phyloP scores from a whole-genome alignment of 805 yeast species.

The Jamesozyma piceae region DNA sequence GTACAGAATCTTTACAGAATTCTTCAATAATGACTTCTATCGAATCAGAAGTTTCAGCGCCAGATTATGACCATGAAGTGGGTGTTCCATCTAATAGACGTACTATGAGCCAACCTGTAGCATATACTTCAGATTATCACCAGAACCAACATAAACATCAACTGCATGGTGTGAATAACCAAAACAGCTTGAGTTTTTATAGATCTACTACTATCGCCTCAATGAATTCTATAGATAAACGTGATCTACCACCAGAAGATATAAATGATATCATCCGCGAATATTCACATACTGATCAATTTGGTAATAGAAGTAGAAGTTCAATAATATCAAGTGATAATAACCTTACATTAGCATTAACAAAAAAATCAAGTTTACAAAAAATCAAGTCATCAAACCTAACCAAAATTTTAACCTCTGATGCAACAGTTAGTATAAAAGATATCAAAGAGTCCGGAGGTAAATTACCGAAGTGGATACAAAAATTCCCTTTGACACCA shows the following conservation, averaged over 20 bases:
- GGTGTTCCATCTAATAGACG: slow-evolving; percentile 6
- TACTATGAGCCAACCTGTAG: slow-evolving; percentile 18
- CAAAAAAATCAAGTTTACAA: slow-evolving; percentile 7
- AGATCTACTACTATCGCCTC: slow-evolving; percentile 1
- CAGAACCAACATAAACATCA: slow-evolving; percentile 4
- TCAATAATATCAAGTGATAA: slow-evolving; percentile 4
- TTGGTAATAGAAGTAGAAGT: slow-evolving; percentile 21
- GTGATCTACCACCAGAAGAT: slow-evolving; percentile 35
- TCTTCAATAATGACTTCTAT: slow-evolving; percentile 7
- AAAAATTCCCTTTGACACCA: slow-evolving; percentile 24
- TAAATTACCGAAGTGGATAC: slow-evolving; percentile 20
- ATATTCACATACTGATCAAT: slow-evolving; percentile 33
- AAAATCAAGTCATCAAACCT: slow-evolving; percentile 19
- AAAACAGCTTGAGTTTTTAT: slow-evolving; percentile 1
- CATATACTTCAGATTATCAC: slow-evolving; percentile 13
- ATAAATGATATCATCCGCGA: slow-evolving; percentile 41
- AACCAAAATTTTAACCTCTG: slow-evolving; percentile 29
- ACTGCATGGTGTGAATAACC: neutral
- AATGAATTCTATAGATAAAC: slow-evolving; percentile 21
- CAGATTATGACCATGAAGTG: neutral
- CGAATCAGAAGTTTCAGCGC: slow-evolving; percentile 1
- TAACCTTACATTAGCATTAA: neutral
- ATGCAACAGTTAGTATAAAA: slow-evolving; percentile 26
- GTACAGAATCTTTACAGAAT: slow-evolving; percentile 4
- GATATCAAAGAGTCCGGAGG: slow-evolving; percentile 27